phyloP scores from a whole-genome alignment of 169 alveolate species.

The Babesia caballi region DNA sequence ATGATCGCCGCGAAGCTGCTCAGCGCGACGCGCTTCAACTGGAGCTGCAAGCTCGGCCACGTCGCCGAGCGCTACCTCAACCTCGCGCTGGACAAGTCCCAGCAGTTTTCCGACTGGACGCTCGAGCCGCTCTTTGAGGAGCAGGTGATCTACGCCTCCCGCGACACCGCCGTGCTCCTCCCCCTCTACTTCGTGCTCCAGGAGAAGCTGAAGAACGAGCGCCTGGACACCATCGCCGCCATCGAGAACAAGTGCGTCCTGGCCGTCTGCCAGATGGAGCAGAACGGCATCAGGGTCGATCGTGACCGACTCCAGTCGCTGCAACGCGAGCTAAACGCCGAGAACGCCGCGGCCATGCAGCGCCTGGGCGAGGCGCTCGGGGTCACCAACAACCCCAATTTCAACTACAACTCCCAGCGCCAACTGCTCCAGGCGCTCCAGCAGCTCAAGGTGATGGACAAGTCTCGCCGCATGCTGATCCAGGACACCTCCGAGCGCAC shows the following conservation, averaged over 20 bases:
- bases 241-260: conserved; percentile 78
- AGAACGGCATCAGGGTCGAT: conserved; percentile 80
- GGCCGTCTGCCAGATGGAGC: conserved; percentile 83
- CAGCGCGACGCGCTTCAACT: conserved; percentile 70
- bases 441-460: conserved; percentile 70
- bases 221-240: conserved; percentile 70
- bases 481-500: conserved; percentile 81
- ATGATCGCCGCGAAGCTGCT: conserved; percentile 76
- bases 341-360: conserved; percentile 60
- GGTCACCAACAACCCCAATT: conserved; percentile 60
- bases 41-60: conserved; percentile 75
- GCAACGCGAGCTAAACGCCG: conserved; percentile 67
- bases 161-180: conserved; percentile 81
- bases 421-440: conserved; percentile 69
- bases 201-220: conserved; percentile 65
- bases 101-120: conserved; percentile 82
- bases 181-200: conserved; percentile 75
- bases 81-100: conserved; percentile 76
- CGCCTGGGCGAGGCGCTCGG: conserved; percentile 63
- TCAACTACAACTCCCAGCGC: conserved; percentile 81
- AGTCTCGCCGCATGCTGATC: conserved; percentile 54
- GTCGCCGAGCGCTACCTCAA: conserved; percentile 77
- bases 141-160: conserved; percentile 78
- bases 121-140: conserved; percentile 67
- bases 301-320: conserved; percentile 61